Percentiles rank a stretch among this genome's conserved stretches.
These are phyloP conservation scores for Porphyridium purpureum DNA, from an alignment of 23 red algal species.

Conservation along the genomic window DNA sequence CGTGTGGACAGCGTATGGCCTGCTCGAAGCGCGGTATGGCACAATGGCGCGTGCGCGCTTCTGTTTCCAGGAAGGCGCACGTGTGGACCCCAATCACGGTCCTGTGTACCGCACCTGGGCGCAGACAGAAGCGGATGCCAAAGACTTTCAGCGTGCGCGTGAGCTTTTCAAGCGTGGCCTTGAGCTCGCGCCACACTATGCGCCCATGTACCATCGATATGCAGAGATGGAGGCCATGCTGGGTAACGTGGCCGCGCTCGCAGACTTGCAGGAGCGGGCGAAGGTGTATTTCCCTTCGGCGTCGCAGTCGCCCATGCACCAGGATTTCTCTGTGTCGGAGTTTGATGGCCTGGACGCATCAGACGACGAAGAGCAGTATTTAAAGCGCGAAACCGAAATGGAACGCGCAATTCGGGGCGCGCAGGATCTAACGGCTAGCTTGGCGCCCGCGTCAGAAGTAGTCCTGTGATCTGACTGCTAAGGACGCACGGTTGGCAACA, in stretches of 20 bases:
- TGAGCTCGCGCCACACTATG: constrained; percentile 32
- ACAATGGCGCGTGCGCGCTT: constrained; percentile 29
- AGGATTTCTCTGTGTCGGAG: too few relatives aligned
- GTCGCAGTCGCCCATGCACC: too few relatives aligned
- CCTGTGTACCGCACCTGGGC: constrained; percentile 68
- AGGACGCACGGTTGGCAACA: too few relatives aligned
- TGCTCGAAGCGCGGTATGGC: constrained; percentile 13
- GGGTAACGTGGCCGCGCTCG: constrained; percentile 30
- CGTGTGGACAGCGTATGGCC: constrained; percentile 64
- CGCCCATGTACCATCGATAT: constrained; percentile 50
- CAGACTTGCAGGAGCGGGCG: too few relatives aligned
- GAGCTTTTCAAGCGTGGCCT: constrained; percentile 60
- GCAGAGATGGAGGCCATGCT: constrained; percentile 49
- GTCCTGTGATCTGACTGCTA: too few relatives aligned
- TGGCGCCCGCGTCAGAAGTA: too few relatives aligned
- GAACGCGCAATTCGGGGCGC: too few relatives aligned
- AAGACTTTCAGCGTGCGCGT: constrained; percentile 45
- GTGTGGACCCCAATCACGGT: constrained; percentile 49
- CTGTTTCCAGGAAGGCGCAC: constrained; percentile 39
- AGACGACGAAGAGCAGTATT: too few relatives aligned
- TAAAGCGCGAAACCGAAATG: too few relatives aligned
- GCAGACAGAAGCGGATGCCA: constrained; percentile 31
- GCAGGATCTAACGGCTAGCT: too few relatives aligned
- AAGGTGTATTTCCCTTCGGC: too few relatives aligned
- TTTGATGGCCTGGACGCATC: too few relatives aligned